Conservation (phyloP, 768 basidiomycete genomes). For the Lyophyllum decastes region DNA sequence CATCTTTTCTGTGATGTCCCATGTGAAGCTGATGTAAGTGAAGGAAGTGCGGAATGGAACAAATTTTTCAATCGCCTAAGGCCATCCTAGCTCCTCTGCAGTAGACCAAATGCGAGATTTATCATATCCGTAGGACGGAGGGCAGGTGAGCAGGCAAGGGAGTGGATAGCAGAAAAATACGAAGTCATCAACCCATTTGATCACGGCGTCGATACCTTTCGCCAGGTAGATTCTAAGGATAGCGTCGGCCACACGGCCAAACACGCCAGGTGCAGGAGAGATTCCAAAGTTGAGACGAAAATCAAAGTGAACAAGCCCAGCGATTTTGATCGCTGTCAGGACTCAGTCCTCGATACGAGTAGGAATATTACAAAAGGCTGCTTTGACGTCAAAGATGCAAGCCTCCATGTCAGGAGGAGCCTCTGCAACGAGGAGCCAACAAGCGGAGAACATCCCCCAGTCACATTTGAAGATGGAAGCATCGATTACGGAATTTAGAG, state of each 20-base stretch:
- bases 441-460: not conserved
- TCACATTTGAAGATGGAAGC: not conserved
- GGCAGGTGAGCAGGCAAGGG: too few relatives aligned
- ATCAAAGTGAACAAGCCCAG: not conserved
- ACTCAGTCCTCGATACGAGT: not conserved
- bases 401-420: not conserved
- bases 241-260: not conserved
- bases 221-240: not conserved
- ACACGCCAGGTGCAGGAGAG: not conserved
- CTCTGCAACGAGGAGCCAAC: not conserved
- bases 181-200: not conserved
- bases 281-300: not conserved
- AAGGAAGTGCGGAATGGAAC: conserved; percentile 27
- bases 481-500: not conserved
- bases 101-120: conserved; percentile 20
- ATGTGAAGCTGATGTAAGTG: conserved; percentile 38
- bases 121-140: not conserved
- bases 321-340: not conserved
- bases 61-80: conserved; percentile 34
- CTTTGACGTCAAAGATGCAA: not conserved
- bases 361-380: not conserved
- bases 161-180: not conserved
- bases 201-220: not conserved
- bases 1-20: conserved; percentile 28
- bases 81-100: conserved; percentile 29